These are phyloP conservation scores for Berberis vulgaris DNA, from an alignment of 164 flowering plant genomes.

Conservation along the genomic window DNA sequence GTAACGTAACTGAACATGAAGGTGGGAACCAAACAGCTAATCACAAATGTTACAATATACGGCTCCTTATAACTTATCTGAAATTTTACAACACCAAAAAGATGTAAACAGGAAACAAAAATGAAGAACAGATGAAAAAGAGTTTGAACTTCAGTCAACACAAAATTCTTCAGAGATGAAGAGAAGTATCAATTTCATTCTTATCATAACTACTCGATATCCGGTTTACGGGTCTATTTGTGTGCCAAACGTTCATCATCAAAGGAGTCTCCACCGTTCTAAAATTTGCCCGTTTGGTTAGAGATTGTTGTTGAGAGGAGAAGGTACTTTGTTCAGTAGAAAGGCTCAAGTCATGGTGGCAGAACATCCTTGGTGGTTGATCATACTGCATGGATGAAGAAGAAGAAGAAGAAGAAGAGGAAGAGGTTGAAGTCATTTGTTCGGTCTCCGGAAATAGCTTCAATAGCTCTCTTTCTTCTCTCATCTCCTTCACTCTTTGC, in stretches of 20 bases:
- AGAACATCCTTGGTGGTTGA: conserved; percentile 13
- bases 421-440: conserved; percentile 1
- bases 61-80: too few species aligned
- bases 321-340: conserved; percentile 12
- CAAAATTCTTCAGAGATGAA: neutral
- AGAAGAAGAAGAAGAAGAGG: neutral
- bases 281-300: conserved; percentile 3
- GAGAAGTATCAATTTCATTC: conserved; percentile 1
- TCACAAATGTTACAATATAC: too few species aligned
- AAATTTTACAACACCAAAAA: neutral
- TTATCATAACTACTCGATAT: neutral
- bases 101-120: neutral
- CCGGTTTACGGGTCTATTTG: neutral
- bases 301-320: conserved; percentile 3
- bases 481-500: conserved; percentile 34
- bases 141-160: neutral
- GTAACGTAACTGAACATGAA: too few species aligned
- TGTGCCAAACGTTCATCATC: conserved; percentile 1
- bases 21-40: too few species aligned
- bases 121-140: neutral
- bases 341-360: conserved; percentile 18
- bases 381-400: conserved; percentile 4
- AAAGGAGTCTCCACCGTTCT: conserved; percentile 4
- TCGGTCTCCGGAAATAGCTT: conserved; percentile 26
- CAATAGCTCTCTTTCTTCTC: conserved; percentile 41